Evolutionary conservation across 139 green algal genomes (phyloP).

Genomic region (Chlorella sorokiniana): DNA sequence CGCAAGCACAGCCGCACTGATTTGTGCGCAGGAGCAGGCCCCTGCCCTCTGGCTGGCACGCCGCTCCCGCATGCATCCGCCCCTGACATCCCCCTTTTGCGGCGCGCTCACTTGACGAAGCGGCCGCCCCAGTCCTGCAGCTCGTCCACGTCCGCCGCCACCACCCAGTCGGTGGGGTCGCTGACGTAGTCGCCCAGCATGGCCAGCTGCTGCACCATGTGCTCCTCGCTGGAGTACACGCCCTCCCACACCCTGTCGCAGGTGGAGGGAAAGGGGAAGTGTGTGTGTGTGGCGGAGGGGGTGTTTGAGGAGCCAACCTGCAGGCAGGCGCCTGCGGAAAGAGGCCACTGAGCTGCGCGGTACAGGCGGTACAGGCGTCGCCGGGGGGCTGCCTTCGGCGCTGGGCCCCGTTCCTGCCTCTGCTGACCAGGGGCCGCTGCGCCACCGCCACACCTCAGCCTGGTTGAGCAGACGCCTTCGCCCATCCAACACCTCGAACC

Average conservation of each 20-base stretch:
- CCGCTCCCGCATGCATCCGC: too few relatives aligned
- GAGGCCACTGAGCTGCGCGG: too few relatives aligned
- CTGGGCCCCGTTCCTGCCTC: neutral
- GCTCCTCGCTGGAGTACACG: constrained; percentile 35
- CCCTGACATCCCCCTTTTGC: neutral
- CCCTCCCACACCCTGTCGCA: constrained; percentile 44
- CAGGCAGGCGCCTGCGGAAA: too few relatives aligned
- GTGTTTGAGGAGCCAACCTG: neutral
- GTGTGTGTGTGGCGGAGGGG: neutral
- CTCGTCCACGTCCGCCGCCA: constrained; percentile 55
- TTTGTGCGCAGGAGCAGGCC: too few relatives aligned
- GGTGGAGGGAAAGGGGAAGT: neutral
- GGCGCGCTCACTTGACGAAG: constrained; percentile 27
- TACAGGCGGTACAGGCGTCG: too few relatives aligned
- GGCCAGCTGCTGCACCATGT: constrained; percentile 33
- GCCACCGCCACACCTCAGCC: neutral
- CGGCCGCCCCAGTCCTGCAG: constrained; percentile 46
- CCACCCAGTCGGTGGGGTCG: constrained; percentile 52
- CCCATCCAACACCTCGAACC: too few relatives aligned
- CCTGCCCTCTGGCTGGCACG: too few relatives aligned
- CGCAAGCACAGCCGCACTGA: too few relatives aligned
- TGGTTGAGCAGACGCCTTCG: too few relatives aligned
- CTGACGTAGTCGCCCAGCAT: constrained; percentile 46
- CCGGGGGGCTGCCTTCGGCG: too few relatives aligned
- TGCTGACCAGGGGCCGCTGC: neutral